These are phyloP conservation scores for Magnusiomyces tetraspermus DNA, from an alignment of 1,139 yeast species.

Conservation along the genomic window DNA sequence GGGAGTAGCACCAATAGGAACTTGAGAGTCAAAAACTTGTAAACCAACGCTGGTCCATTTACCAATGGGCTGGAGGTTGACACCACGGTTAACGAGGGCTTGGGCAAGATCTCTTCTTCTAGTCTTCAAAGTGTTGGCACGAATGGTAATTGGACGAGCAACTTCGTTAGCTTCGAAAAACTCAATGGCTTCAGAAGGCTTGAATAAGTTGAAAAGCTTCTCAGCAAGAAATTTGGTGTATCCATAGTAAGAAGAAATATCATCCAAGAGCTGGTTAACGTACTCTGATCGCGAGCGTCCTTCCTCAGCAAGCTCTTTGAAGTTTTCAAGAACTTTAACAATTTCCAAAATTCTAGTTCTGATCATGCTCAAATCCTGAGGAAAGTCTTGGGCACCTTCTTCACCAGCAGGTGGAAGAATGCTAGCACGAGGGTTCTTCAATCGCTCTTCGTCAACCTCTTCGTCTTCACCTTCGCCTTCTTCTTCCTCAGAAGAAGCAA, in stretches of 20 bases:
- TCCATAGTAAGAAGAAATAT: conserved; percentile 87
- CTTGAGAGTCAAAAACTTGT: conserved; percentile 95
- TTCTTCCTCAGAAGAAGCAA: conserved; percentile 20
- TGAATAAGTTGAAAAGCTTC: conserved; percentile 77
- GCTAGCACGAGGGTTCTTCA: conserved; percentile 26
- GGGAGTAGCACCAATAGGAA: conserved; percentile 98
- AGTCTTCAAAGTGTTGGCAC: conserved; percentile 91
- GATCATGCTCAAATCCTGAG: conserved; percentile 67
- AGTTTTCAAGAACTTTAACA: conserved; percentile 90
- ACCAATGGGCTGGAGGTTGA: conserved; percentile 93
- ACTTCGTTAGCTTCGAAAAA: conserved; percentile 98
- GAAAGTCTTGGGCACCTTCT: conserved; percentile 45
- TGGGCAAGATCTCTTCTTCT: conserved; percentile 96
- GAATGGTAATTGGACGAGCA: conserved; percentile 89
- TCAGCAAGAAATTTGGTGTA: conserved; percentile 92
- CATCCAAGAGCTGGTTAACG: conserved; percentile 14
- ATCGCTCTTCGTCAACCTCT: conserved; percentile 23
- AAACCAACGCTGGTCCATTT: conserved; percentile 97
- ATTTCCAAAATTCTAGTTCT: conserved; percentile 94
- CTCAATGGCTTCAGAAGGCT: conserved; percentile 95
- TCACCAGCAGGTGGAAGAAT: conserved; percentile 47
- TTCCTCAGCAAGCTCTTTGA: conserved; percentile 78
- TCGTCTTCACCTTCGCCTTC: conserved; percentile 23
- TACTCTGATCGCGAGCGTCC: conserved; percentile 16
- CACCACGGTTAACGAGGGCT: conserved; percentile 91